These are phyloP conservation scores for Diaporthe sp. DNA, from an alignment of 2,329 filamentous ascomycete species.

Conservation along the genomic window DNA sequence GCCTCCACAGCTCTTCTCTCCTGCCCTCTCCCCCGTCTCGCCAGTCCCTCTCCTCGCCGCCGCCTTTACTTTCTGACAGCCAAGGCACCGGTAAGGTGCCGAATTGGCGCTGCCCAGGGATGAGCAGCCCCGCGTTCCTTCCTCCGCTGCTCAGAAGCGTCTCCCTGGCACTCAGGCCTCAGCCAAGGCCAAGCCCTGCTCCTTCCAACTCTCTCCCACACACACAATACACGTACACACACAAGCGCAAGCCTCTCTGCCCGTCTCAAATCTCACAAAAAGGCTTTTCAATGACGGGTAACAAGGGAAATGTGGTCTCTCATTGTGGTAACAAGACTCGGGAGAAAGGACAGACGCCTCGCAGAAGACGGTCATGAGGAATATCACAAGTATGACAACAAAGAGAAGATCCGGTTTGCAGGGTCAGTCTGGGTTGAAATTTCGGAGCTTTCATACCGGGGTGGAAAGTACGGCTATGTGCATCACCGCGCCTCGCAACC, in stretches of 20 bases:
- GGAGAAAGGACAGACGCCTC: not conserved
- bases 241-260: not conserved
- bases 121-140: not conserved
- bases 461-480: slow-evolving; percentile 26
- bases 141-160: not conserved
- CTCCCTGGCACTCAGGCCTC: not conserved
- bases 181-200: not conserved
- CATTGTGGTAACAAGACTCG: not conserved
- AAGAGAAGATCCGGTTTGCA: slow-evolving; percentile 11
- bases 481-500: not conserved
- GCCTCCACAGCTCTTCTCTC: not conserved
- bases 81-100: not conserved
- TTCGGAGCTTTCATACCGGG: slow-evolving; percentile 31
- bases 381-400: slow-evolving; percentile 14
- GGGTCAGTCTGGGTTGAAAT: slow-evolving; percentile 31
- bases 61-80: not conserved
- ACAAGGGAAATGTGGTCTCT: not conserved
- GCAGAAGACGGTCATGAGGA: slow-evolving; percentile 1
- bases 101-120: not conserved
- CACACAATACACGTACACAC: not conserved
- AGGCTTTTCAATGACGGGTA: not conserved
- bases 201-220: slow-evolving; percentile 4
- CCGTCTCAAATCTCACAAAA: slow-evolving; percentile 15
- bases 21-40: not conserved
- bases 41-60: not conserved